Evolutionary conservation across 2,329 filamentous ascomycete species (phyloP), one percentile per base, ranked within the genome.

Genomic region (Claviceps pazoutovae): DNA sequence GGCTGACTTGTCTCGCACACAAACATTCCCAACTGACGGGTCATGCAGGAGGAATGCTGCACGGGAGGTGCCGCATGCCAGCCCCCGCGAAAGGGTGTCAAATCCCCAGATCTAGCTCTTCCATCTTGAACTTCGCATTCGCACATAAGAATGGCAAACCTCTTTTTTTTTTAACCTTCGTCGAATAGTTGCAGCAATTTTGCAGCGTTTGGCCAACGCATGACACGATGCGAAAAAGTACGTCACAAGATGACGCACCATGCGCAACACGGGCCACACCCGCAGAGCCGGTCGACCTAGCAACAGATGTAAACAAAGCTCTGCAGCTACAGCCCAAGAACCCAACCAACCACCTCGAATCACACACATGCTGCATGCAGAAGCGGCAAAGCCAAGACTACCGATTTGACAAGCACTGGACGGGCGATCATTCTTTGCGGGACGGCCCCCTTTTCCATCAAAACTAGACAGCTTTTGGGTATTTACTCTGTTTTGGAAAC

Each of bases 241-340:
- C 21, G 46, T 38, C 36, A 17, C 17, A 17, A 6, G 14, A 14
- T 42, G 19, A 16, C 19, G 19, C n/a, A 14, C 42, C 17, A 2
- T 43, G 41, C 39, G 9, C 39, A 43, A 41, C 39, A 43, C 19
- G 17, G 42, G 8, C 38, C 30, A 47, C 34, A 50, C n/a, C 30
- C 39, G 7, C 44, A 23, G 6, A 21, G 19, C 7, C 37, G 23
- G 61, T 67, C 58, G 62, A 59, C 65, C 58, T 56, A 56, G 64
- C 65, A 67, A 68, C 65, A 30, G 51, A 41, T 17, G 61, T 68
- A 64, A 68, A 68, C 65, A 68, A 64, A 17, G 49, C 41, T 53
- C 43, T 56, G 49, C 55, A 58, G 47, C 48, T 54, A 50, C 30
- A 5, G 21, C 16, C 6, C 21, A 16, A 51, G 52, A 52, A 54